Evolutionary conservation across 257 asterid genomes (phyloP).

Genomic region (Henckelia pumila): DNA sequence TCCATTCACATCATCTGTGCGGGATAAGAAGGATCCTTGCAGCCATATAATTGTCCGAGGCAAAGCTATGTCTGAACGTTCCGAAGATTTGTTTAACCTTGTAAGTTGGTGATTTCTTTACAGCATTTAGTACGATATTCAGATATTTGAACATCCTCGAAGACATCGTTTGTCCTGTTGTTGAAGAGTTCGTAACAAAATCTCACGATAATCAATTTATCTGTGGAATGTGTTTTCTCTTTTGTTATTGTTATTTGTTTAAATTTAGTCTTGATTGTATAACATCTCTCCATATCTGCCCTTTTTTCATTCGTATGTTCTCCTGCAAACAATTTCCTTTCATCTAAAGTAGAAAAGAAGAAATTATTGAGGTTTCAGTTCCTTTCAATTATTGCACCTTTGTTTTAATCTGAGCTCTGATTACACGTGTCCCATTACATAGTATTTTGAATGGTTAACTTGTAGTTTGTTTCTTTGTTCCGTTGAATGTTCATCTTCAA

Average conservation of each 20-base stretch:
- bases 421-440: not conserved
- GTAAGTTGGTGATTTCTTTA: constrained; percentile 38
- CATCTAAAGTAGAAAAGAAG: too few species aligned
- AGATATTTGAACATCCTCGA: constrained; percentile 11
- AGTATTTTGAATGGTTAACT: too few species aligned
- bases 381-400: not conserved
- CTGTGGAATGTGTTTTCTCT: not conserved
- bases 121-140: constrained; percentile 14
- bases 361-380: not conserved
- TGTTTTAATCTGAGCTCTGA: not conserved
- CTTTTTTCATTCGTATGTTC: too few species aligned
- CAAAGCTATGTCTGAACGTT: constrained; percentile 86
- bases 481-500: not conserved
- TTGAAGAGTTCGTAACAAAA: constrained; percentile 10
- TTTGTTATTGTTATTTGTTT: constrained; percentile 2
- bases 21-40: constrained; percentile 74
- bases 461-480: not conserved
- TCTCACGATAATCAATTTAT: constrained; percentile 10
- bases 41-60: constrained; percentile 82
- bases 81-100: constrained; percentile 85
- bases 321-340: too few species aligned
- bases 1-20: constrained; percentile 83
- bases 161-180: constrained; percentile 13
- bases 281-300: too few species aligned
- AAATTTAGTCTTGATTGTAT: too few species aligned